Evolutionary conservation across 257 asterid genomes (phyloP), one percentile per base, ranked within the genome.

Genomic region (Rehmannia glutinosa): DNA sequence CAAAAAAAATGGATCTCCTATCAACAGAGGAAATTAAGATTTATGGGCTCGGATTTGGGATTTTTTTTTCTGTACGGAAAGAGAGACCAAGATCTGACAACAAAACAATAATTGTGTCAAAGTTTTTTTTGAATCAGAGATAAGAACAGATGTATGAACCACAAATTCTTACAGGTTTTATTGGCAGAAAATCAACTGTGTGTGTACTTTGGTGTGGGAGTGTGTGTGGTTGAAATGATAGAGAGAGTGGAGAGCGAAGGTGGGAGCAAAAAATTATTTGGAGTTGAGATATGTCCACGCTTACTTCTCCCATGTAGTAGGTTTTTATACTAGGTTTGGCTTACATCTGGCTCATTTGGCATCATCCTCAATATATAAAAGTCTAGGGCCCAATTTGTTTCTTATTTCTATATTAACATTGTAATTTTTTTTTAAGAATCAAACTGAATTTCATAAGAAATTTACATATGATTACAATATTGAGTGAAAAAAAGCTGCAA

Each of bases 271-370:
- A 30, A 20, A 27, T n/a, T 51, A 38, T 20, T 16, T 64, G 72
- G 61, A 55, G 56, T 21, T 19, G 13, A 47, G 73, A 59, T 2
- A 30, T 58, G 69, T 53, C 23, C 41, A 64, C 24, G 28, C 45
- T 69, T 46, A 49, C 61, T 19, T 45, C 6, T 30, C 65, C 56
- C 15, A 17, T 53, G 71, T 68, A 60, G 62, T 68, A 74, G 70
- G 75, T 74, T 74, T 30, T 68, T 74, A 74, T 74, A 68, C 66
- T 68, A 74, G 79, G 75, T 74, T 73, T 66, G 69, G 11, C 27
- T 38, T 11, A 33, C 65, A 50, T 56, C 28, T 6, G 42, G 6
- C 15, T 11, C 60, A 58, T 35, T 19, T 54, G 66, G 54, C 36
- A 69, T 35, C 28, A 43, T 28, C 39, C 38, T 28, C 11, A 57